Evolutionary conservation across 768 basidiomycete genomes (phyloP).

Genomic region (Rossbeevera mucosa): DNA sequence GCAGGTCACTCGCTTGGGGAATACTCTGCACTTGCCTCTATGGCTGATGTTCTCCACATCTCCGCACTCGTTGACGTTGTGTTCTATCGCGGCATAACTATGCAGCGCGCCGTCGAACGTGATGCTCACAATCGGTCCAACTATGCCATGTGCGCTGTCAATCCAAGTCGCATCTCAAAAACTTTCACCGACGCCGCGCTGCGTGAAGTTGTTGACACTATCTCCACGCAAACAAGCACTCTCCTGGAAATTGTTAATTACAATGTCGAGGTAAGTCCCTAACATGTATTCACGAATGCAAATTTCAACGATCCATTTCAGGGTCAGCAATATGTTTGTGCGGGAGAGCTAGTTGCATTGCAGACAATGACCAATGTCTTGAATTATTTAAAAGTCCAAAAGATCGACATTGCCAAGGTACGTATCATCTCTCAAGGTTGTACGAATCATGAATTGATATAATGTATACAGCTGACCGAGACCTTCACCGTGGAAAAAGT

Average conservation of each 20-base stretch:
- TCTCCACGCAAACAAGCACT: constrained; percentile 68
- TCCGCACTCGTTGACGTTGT: constrained; percentile 96
- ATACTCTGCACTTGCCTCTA: constrained; percentile 96
- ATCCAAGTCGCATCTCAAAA: constrained; percentile 90
- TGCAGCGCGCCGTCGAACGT: constrained; percentile 98
- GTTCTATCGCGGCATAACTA: constrained; percentile 99
- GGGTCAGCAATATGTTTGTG: constrained; percentile 99
- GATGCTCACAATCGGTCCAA: constrained; percentile 90
- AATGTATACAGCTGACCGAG: constrained; percentile 66
- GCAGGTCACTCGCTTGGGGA: constrained; percentile 98
- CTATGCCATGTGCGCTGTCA: constrained; percentile 99
- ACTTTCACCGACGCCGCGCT: constrained; percentile 93
- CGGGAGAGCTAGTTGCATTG: constrained; percentile 89
- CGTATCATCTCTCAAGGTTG: background rate
- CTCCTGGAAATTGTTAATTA: constrained; percentile 98
- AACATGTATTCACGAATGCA: background rate
- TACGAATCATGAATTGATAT: background rate
- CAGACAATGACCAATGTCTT: constrained; percentile 94
- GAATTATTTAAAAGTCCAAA: constrained; percentile 94
- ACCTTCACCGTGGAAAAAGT: constrained; percentile 88
- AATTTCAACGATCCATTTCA: constrained; percentile 30
- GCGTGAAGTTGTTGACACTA: constrained; percentile 94
- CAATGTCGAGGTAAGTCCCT: constrained; percentile 70
- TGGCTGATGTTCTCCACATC: constrained; percentile 93
- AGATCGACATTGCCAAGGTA: constrained; percentile 88